These are phyloP conservation scores for Neofusicoccum laricinum DNA, from an alignment of 2,329 filamentous ascomycete species.

Conservation along the genomic window DNA sequence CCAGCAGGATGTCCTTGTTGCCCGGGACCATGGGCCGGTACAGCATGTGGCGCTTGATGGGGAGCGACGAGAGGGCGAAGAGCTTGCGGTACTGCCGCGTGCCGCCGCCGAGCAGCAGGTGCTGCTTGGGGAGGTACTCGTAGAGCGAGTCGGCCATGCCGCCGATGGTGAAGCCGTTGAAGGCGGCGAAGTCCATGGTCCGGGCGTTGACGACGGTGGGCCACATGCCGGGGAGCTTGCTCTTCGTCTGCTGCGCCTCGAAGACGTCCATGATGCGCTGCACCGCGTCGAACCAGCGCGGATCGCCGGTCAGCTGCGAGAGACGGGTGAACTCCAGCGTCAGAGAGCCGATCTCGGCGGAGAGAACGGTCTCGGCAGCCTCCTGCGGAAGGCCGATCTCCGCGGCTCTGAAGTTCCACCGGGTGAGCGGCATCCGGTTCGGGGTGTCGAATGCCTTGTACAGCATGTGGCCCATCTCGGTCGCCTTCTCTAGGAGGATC, in stretches of 20 bases:
- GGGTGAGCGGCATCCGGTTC: slow-evolving; percentile 43
- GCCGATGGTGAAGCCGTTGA: slow-evolving; percentile 32
- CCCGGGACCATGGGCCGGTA: slow-evolving; percentile 45
- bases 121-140: slow-evolving; percentile 42
- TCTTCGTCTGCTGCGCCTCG: slow-evolving; percentile 28
- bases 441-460: slow-evolving; percentile 48
- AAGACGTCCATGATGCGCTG: slow-evolving; percentile 32
- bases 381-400: slow-evolving; percentile 32
- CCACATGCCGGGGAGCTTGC: slow-evolving; percentile 35
- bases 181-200: slow-evolving; percentile 27
- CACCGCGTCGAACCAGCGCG: slow-evolving; percentile 38
- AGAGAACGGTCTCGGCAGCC: slow-evolving; percentile 40
- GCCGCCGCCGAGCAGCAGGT: slow-evolving; percentile 38
- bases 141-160: slow-evolving; percentile 39
- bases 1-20: slow-evolving; percentile 27
- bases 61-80: slow-evolving; percentile 51
- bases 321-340: slow-evolving; percentile 40
- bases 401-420: slow-evolving; percentile 35
- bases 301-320: slow-evolving; percentile 32
- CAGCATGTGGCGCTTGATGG: slow-evolving; percentile 47
- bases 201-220: slow-evolving; percentile 39
- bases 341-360: slow-evolving; percentile 47
- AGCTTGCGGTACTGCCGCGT: slow-evolving; percentile 50
- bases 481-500: slow-evolving; percentile 34
- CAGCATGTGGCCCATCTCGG: slow-evolving; percentile 42